Base-by-base conservation (phyloP, 352 stramenopile species). In the Thalassiosira tumida region DNA sequence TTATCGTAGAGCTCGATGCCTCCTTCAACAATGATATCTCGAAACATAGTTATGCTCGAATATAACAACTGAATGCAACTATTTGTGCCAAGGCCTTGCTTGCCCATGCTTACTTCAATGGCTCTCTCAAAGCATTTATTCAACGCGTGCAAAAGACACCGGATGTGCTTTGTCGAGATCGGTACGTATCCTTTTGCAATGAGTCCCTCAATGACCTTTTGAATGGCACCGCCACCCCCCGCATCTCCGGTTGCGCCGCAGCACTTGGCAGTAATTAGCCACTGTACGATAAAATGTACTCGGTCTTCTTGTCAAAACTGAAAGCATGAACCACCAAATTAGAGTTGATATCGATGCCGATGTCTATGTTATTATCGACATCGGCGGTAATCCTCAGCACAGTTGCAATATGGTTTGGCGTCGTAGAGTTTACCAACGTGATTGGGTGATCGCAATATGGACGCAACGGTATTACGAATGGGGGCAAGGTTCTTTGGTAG, bases 81-180 rank as follows among this genome's bases (percentile, higher is more conserved):
- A n/a, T 47, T 75, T 6, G 31, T 50, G 1, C 67, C 67, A n/a
- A 75, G 67, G 3, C 67, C 31, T 50, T 75, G 67, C 3, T 14
- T 31, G 17, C 35, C 67, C 67, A 75, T 75, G 37, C 67, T 51
- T 29, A 21, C 35, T 6, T 24, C 14, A 10, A 75, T 51, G 5
- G 33, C 67, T 51, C 37, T 43, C 67, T 75, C 15, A 29, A 75
- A 33, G 29, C 35, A 75, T 75, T 75, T 75, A n/a, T 75, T 75
- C 3, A 51, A n/a, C 33, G 33, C 35, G 29, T 75, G 31, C 26
- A 75, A 31, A 15, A 75, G 33, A 35, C 67, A 75, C 1, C 24
- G 33, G 35, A 29, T 38, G 31, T 35, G 29, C 29, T 5, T 73
- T 73, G 29, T 7, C 37, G 26, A 50, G n/a, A 38, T 7, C 1